Percentiles rank a stretch among this genome's conserved stretches.
phyloP scores from a whole-genome alignment of 2,329 filamentous ascomycete genomes.

The Arthrobotrys sphaeroides region DNA sequence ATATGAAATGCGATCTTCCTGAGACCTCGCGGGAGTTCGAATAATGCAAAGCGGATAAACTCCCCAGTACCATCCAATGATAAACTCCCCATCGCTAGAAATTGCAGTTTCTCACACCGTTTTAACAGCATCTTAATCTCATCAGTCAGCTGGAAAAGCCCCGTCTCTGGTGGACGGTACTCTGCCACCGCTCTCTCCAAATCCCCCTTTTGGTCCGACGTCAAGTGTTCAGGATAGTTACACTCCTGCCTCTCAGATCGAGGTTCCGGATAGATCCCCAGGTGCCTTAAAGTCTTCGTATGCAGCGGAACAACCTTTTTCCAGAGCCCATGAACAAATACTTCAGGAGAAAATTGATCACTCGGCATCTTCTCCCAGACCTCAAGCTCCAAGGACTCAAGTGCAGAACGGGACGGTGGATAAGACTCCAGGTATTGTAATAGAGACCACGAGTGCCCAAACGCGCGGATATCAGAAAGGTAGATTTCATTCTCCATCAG shows the following conservation, averaged over 20 bases:
- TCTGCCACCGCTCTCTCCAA: background rate
- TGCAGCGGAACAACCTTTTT: background rate
- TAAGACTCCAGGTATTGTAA: background rate
- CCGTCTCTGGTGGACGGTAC: background rate
- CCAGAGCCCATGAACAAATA: slow-evolving; percentile 2
- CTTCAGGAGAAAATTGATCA: background rate
- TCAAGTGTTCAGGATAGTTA: background rate
- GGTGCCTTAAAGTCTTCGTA: background rate
- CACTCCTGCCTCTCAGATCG: background rate
- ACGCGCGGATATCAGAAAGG: background rate
- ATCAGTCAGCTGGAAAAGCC: background rate
- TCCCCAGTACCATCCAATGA: background rate
- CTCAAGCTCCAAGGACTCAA: background rate
- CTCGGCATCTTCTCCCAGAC: slow-evolving; percentile 3
- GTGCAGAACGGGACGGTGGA: background rate
- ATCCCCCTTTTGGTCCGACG: background rate
- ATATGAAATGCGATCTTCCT: background rate
- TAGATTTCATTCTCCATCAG: slow-evolving; percentile 1
- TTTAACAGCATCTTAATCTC: background rate
- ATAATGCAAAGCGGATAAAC: background rate
- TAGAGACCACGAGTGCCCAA: background rate
- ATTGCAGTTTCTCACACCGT: background rate
- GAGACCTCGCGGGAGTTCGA: background rate
- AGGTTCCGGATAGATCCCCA: slow-evolving; percentile 5
- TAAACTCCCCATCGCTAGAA: slow-evolving; percentile 4